A percentile compares a stretch with the other conserved stretches of the same genome.
Evolutionary conservation across 169 alveolate genomes (phyloP).

Genomic region (Babesia gibsoni): DNA sequence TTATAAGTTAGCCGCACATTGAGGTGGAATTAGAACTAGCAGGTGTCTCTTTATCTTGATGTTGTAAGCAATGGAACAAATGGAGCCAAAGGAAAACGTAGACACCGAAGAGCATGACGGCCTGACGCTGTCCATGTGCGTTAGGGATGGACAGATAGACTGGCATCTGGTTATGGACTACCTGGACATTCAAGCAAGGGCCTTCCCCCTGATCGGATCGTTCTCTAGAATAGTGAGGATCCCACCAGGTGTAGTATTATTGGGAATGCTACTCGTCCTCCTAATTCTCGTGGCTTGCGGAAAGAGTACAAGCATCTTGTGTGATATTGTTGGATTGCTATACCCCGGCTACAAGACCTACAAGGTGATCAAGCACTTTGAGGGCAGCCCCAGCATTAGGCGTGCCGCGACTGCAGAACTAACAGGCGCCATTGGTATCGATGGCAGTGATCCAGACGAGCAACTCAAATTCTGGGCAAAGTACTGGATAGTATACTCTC

Average conservation of each 20-base stretch:
- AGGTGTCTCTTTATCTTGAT: no score
- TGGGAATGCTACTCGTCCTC: neutral
- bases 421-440: conserved; percentile 15
- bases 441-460: conserved; percentile 28
- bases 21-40: no score
- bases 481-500: conserved; percentile 66
- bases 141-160: conserved; percentile 2
- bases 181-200: conserved; percentile 52
- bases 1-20: no score
- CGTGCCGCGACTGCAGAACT: conserved; percentile 20
- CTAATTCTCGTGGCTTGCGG: conserved; percentile 26
- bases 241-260: conserved; percentile 41
- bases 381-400: conserved; percentile 13
- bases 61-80: no score
- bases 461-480: conserved; percentile 60
- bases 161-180: conserved; percentile 20
- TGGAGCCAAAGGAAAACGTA: no score
- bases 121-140: neutral
- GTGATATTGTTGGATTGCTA: conserved; percentile 58
- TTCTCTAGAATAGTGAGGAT: conserved; percentile 18
- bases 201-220: conserved; percentile 28
- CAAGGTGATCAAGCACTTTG: conserved; percentile 54
- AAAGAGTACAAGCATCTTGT: conserved; percentile 32
- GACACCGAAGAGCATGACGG: no score
- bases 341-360: conserved; percentile 64